Evolutionary conservation across 768 basidiomycete genomes (phyloP).

Genomic region (Nidularia pulvinata): DNA sequence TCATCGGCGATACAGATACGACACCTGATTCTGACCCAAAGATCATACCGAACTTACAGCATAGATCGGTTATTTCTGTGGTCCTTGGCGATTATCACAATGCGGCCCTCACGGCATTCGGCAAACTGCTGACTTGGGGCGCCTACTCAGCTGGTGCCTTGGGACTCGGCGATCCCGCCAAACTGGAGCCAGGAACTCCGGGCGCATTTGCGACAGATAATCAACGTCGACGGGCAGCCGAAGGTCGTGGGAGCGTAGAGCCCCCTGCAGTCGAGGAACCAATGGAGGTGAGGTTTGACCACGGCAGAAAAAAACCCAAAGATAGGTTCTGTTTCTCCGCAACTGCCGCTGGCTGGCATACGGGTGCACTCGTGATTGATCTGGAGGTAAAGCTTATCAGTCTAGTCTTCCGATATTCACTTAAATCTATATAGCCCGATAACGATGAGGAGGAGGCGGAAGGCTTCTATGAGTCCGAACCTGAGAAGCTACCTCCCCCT

Average conservation of each 20-base stretch:
- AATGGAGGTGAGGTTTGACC: conserved; percentile 72
- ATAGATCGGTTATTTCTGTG: conserved; percentile 80
- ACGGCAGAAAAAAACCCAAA: conserved; percentile 43
- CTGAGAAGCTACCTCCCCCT: background rate
- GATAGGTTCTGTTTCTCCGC: conserved; percentile 79
- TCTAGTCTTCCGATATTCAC: conserved; percentile 6
- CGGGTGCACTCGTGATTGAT: conserved; percentile 86
- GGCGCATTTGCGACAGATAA: conserved; percentile 53
- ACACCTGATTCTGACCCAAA: conserved; percentile 43
- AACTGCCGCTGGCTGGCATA: conserved; percentile 91
- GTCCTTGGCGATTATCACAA: conserved; percentile 93
- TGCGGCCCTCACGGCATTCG: conserved; percentile 78
- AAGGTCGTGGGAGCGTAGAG: conserved; percentile 16
- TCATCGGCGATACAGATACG: conserved; percentile 63
- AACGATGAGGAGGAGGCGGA: conserved; percentile 31
- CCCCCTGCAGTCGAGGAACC: conserved; percentile 56
- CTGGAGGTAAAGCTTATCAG: conserved; percentile 52
- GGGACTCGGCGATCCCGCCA: conserved; percentile 78
- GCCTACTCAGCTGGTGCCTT: conserved; percentile 76
- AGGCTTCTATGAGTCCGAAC: conserved; percentile 26
- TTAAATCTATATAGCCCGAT: conserved; percentile 19
- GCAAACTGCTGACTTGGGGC: conserved; percentile 85
- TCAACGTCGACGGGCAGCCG: conserved; percentile 21
- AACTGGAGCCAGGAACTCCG: conserved; percentile 49
- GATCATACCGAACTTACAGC: conserved; percentile 74